Base-by-base conservation (phyloP, 1,284 basidiomycete genomes). In the Sphagnurus paluster region DNA sequence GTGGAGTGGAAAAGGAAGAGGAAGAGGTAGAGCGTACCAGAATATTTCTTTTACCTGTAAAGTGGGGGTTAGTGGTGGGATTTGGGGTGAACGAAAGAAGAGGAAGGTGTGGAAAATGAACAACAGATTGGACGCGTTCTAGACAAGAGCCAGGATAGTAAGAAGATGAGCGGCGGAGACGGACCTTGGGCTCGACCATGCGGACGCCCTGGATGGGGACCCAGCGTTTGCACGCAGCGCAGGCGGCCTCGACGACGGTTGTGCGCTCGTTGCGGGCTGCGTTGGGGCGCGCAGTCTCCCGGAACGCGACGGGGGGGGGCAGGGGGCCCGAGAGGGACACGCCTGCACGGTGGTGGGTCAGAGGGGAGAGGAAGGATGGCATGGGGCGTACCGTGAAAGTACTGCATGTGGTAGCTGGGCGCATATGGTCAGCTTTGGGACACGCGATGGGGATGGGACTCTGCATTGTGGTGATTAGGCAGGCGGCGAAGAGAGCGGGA, bases 151-250 rank as follows among this genome's bases (percentile, higher is more conserved):
- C 7, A 26, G 7, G 25, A 26, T 11, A 10, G 4, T 9, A 21
- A 23, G 17, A n/a, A 3, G 23, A 10, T 6, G 11, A 17, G 11
- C 10, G 5, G 11, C 9, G 21, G 8, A 8, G 3, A 34, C 29
- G 21, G 39, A 82, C 88, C 75, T 90, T 88, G 51, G 57, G 65
- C 38, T 84, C 80, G 34, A 82, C 73, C 52, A 80, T 74, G 65
- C 89, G 90, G 35, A 86, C 66, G 16, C 87, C 84, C 60, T 90
- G 82, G 2, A 89, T 66, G 1, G 74, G 60, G 24, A 88, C 67
- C 87, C 88, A 91, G 56, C 81, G 80, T 19, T 63, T 59, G 64
- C 88, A 91, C 51, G 76, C 79, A 67, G 91, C 87, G 55, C 90
- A 92, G 56, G 76, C 78, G 2, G 87, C 90, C 56, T 91, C 79